These are phyloP conservation scores for Erysimum cheiranthoides DNA, from an alignment of 345 rosid genomes.

Conservation along the genomic window DNA sequence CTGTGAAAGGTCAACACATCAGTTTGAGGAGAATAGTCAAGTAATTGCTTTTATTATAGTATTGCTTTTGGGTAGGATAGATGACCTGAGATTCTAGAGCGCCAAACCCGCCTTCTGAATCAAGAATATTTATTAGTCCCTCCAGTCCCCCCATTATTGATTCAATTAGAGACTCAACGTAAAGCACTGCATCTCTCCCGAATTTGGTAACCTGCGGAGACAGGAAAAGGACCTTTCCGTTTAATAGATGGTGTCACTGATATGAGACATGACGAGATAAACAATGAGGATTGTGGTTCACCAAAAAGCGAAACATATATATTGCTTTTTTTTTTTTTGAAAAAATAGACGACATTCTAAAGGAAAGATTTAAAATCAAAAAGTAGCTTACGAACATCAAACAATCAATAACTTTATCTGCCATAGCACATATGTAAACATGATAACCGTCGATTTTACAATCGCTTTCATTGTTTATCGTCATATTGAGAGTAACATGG, in stretches of 20 bases:
- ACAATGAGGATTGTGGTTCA: constrained; percentile 23
- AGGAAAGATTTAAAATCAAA: not conserved
- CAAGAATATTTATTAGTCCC: constrained; percentile 96
- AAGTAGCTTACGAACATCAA: constrained; percentile 20
- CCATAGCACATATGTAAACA: constrained; percentile 19
- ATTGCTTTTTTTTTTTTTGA: not conserved
- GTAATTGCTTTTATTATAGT: constrained; percentile 13
- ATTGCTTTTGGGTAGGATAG: constrained; percentile 6
- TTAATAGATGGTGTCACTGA: constrained; percentile 15
- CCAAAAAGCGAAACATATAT: not conserved
- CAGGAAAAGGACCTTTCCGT: constrained; percentile 24
- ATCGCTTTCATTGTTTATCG: not conserved
- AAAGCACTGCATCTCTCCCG: constrained; percentile 95
- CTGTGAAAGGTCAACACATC: constrained; percentile 58
- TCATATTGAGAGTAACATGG: constrained; percentile 18
- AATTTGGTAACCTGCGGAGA: constrained; percentile 83
- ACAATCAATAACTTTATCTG: constrained; percentile 20
- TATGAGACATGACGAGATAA: not conserved
- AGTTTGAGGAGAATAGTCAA: constrained; percentile 36
- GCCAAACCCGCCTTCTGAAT: constrained; percentile 99
- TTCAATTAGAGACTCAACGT: constrained; percentile 97
- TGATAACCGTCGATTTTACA: not conserved
- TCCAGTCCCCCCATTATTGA: constrained; percentile 99
- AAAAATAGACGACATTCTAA: not conserved
- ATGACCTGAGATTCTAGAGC: constrained; percentile 94